Evolutionary conservation across 1,139 yeast genomes (phyloP), one percentile per base, ranked within the genome.

Genomic region (Debaryomyces psychrophilus): DNA sequence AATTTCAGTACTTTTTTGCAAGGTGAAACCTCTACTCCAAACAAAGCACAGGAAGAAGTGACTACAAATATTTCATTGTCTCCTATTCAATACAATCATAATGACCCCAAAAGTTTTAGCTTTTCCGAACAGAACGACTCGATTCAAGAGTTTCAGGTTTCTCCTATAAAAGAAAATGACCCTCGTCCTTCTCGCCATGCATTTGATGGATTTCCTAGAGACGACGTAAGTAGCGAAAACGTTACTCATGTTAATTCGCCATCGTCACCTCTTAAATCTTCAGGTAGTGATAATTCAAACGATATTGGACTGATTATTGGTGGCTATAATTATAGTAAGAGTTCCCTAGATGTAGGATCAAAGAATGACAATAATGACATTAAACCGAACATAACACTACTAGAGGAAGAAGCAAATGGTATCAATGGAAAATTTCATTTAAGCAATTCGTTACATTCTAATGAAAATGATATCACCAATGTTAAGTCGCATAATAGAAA

Each of bases 221-320:
- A 38, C 8, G 31, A 31, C 7, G 27, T 39, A 7, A 38, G 29
- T 22, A 22, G 27, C 18, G 44, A 43, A 8, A 28, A 15, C 4
- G 28, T 26, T 12, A 11, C 18, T 4, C 8, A 31, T 9, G n/a
- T 5, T 25, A 5, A 8, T 20, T 7, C 25, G 22, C 9, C n/a
- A 31, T 14, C 38, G 12, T 38, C 48, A 8, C 41, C 49, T 9
- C 35, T 34, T 7, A 31, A 43, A 17, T 39, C 44, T 11, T 35
- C 31, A 9, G 25, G 43, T 2, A 50, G 52, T 43, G 33, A 48
- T 8, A 46, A 41, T 29, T 54, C 61, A 17, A 55, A 52, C 38
- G 47, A 50, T 5, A 41, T 67, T 2, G 69, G 67, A 4, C 68
- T 63, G 62, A 64, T 68, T 14, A 61, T 69, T 22, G 68, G 69